Base-by-base conservation (phyloP, 2,329 filamentous ascomycete genomes). In the Xylaria multiplex region DNA sequence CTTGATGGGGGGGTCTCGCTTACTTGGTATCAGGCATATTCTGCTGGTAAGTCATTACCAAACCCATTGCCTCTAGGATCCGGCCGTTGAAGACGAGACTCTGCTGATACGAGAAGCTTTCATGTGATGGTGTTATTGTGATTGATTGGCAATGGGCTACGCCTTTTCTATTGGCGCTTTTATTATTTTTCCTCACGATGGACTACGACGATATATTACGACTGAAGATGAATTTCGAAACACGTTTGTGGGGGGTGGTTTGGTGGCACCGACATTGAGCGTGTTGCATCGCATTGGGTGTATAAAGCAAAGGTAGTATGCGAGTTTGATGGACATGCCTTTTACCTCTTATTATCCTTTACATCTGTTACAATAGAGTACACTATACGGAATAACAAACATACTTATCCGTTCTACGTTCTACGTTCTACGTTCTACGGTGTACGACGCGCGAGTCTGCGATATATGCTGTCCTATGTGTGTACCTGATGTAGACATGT, bases 21-120 rank as follows among this genome's bases (percentile, higher is more conserved):
- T 79, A 95, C 92, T 32, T 97, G 93, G 93, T 96, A 94, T 81
- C 79, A 96, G 79, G 90, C 91, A 46, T 93, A 89, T 78, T 84
- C 90, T 72, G 93, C 92, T 70, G 90, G 91, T 89, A 77, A 87
- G 84, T 84, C 59, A 6, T 37, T 8, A 27, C 32, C 8, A 13
- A 30, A 16, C 6, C 24, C 43, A 27, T 37, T 48, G 24, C 42
- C 40, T 11, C 19, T 16, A 2, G 11, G 24, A 19, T 32, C 32
- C 3, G 2, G 35, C n/a, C 2, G 7, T 53, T 27, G 30, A 43
- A 6, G 13, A 19, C 54, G 27, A 11, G 22, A 4, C n/a, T 53
- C 58, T 58, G n/a, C 66, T 69, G 11, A 69, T 27, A 69, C 62
- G 45, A 52, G n/a, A 19, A 76, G 75, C 74, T 35, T 72, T 77